phyloP scores from a whole-genome alignment of 345 rosid species.

The Eucalyptus tenuipes region DNA sequence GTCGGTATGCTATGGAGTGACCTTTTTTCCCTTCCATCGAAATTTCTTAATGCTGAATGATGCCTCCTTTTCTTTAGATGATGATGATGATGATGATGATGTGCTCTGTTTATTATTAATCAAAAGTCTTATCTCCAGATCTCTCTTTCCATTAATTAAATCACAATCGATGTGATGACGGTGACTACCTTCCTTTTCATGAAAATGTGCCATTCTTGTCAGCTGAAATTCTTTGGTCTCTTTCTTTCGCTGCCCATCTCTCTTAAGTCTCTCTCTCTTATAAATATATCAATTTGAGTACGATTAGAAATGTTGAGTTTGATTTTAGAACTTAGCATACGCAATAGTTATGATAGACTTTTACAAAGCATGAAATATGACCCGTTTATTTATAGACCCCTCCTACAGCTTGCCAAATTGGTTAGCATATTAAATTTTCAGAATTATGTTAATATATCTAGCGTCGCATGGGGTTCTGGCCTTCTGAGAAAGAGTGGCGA shows the following conservation, averaged over 20 bases:
- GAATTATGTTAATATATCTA: background rate
- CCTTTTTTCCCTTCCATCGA: background rate
- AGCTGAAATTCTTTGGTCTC: background rate
- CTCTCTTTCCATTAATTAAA: background rate
- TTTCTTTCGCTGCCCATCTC: background rate
- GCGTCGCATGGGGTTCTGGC: background rate
- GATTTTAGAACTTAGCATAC: background rate
- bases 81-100: background rate
- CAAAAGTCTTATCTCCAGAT: background rate
- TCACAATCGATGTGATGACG: background rate
- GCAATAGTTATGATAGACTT: background rate
- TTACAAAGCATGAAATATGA: background rate
- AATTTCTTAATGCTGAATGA: background rate
- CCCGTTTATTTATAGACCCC: background rate
- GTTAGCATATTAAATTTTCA: background rate
- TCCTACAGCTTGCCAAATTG: background rate
- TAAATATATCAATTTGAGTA: background rate
- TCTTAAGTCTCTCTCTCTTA: background rate
- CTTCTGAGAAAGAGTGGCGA: background rate
- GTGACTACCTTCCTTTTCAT: background rate
- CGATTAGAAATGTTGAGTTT: background rate
- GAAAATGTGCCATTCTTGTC: background rate
- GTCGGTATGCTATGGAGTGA: background rate
- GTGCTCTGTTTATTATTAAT: background rate
- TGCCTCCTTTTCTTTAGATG: background rate